Conservation (phyloP, 768 basidiomycete species). For the Pulveroboletus ravenelii region DNA sequence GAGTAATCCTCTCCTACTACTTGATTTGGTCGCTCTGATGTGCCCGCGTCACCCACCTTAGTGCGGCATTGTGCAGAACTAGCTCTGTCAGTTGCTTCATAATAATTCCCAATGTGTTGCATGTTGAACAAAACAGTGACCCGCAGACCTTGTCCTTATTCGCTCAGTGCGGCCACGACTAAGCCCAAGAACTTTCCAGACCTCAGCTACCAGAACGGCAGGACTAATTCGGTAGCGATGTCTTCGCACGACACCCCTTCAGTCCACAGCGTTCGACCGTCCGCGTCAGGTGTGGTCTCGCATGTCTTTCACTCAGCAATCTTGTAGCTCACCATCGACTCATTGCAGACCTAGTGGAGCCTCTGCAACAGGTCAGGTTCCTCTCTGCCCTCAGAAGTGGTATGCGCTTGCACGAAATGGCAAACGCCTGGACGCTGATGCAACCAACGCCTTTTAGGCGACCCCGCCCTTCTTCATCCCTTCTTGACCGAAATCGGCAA, state of each 20-base stretch:
- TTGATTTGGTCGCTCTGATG: too few species aligned
- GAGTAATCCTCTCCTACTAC: too few species aligned
- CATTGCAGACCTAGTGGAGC: conserved; percentile 29
- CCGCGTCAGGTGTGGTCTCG: conserved; percentile 12
- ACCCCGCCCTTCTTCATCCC: conserved; percentile 75
- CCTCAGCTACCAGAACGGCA: neutral
- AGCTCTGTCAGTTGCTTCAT: too few species aligned
- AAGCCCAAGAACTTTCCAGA: neutral
- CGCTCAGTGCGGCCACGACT: neutral
- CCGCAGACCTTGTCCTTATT: neutral
- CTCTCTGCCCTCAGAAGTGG: conserved; percentile 60
- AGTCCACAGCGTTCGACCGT: conserved; percentile 14
- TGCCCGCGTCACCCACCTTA: too few species aligned
- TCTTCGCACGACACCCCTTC: conserved; percentile 16
- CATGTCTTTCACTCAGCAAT: neutral
- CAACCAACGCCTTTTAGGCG: conserved; percentile 41
- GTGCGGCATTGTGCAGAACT: too few species aligned
- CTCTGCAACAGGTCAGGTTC: conserved; percentile 62
- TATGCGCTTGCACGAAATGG: conserved; percentile 23
- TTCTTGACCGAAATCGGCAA: conserved; percentile 74
- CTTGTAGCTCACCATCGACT: conserved; percentile 4
- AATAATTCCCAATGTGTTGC: neutral
- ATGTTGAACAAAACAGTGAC: conserved; percentile 9
- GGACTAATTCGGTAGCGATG: conserved; percentile 12
- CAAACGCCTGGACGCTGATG: neutral